These are phyloP conservation scores for Schwanniomyces yamadae DNA, from an alignment of 805 yeast genomes.

Conservation along the genomic window DNA sequence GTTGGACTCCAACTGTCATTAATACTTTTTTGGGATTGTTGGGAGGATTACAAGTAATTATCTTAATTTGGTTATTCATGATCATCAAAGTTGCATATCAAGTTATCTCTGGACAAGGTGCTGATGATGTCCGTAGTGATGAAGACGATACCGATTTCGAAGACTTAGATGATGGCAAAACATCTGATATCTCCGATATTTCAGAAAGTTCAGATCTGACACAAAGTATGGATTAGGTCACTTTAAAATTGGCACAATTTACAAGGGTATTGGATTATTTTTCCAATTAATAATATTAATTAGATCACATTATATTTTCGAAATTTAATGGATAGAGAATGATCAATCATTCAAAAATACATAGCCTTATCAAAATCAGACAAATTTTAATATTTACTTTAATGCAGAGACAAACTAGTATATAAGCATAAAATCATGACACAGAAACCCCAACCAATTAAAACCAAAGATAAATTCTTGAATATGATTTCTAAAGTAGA, in stretches of 20 bases:
- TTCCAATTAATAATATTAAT: too few relatives aligned
- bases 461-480: conserved; percentile 50
- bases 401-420: conserved; percentile 5
- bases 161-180: conserved; percentile 1
- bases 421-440: conserved; percentile 68
- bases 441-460: conserved; percentile 65
- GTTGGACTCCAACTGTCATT: conserved; percentile 50
- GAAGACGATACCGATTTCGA: conserved; percentile 54
- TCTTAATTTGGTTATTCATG: conserved; percentile 71
- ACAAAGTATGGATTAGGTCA: too few relatives aligned
- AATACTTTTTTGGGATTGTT: conserved; percentile 54
- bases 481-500: conserved; percentile 29
- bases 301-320: too few relatives aligned
- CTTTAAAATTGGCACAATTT: too few relatives aligned
- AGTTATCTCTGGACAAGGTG: conserved; percentile 70
- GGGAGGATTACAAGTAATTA: conserved; percentile 63
- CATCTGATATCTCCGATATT: neutral
- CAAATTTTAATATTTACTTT: conserved; percentile 1
- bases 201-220: too few relatives aligned
- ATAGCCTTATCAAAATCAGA: too few relatives aligned
- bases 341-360: too few relatives aligned
- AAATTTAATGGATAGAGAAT: too few relatives aligned
- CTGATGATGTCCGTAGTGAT: conserved; percentile 87
- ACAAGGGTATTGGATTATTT: too few relatives aligned
- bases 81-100: conserved; percentile 68